Evolutionary conservation across 495 filamentous ascomycete species (phyloP).

Genomic region (Penicillium bialowiezense): DNA sequence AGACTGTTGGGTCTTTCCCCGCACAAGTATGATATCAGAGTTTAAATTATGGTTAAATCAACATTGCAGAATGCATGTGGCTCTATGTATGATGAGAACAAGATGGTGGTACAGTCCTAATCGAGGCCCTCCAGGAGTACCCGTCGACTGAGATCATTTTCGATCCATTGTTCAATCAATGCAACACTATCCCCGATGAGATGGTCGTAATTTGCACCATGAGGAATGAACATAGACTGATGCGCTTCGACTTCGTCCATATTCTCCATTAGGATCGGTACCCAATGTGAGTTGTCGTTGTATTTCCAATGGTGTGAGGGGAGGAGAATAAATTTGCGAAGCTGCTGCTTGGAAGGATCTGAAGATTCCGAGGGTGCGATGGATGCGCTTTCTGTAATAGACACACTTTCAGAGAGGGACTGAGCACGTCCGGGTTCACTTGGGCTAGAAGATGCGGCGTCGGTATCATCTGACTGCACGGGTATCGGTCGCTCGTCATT

Average conservation of each 20-base stretch:
- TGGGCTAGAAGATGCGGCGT: slow-evolving; percentile 6
- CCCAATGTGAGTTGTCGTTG: slow-evolving; percentile 63
- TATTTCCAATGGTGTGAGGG: slow-evolving; percentile 50
- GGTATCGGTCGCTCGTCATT: neutral
- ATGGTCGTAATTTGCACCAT: slow-evolving; percentile 62
- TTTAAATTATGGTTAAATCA: too few species aligned
- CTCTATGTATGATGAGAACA: neutral
- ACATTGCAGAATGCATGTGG: neutral
- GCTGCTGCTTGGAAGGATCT: slow-evolving; percentile 36
- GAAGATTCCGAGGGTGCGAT: slow-evolving; percentile 1
- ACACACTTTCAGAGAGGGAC: slow-evolving; percentile 9
- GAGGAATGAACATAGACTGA: slow-evolving; percentile 74
- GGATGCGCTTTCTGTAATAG: slow-evolving; percentile 5
- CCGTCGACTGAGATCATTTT: slow-evolving; percentile 39
- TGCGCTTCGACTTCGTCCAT: slow-evolving; percentile 86
- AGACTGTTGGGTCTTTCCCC: neutral
- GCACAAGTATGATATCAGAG: too few species aligned
- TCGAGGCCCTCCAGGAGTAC: slow-evolving; percentile 18
- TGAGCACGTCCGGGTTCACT: slow-evolving; percentile 2
- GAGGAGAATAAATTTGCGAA: slow-evolving; percentile 76
- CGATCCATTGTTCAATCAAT: slow-evolving; percentile 70
- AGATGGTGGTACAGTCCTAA: neutral
- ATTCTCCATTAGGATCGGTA: slow-evolving; percentile 71
- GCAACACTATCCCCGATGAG: slow-evolving; percentile 72
- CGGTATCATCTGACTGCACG: neutral